Base-by-base conservation (phyloP, 116 monocot species). In the Trichopus zeylanicus region DNA sequence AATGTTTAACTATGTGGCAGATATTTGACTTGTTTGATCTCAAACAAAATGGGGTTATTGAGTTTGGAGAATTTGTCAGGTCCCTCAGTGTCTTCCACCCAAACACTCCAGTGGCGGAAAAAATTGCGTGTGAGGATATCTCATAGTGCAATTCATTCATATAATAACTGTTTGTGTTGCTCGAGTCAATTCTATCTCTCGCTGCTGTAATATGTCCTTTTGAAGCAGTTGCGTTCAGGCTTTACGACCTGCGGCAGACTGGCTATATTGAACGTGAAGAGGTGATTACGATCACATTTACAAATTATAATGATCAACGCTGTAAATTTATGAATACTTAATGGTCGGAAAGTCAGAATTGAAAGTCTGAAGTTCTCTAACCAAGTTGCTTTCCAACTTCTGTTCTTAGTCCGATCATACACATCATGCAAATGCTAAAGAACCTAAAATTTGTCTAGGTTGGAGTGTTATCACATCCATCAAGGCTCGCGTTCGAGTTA, bases 61-160 rank as follows among this genome's bases (percentile, higher is more conserved):
- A 95, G 31, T 95, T 95, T 63, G 90, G 77, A 55, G 90, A 90
- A 66, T 95, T 95, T 78, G 84, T 95, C 57, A 72, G 84, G 46
- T 90, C 95, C 15, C 78, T 95, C 6, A 87, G 71, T 56, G 49
- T 86, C 54, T 95, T 95, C 59, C 95, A 95, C 47, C 95, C 95
- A 27, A 59, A 84, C 54, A 61, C 95, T 8, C 59, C 78, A 11
- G 48, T 65, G 30, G 65, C 33, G 30, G 79, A 84, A 13, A 95
- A 95, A 64, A 74, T 81, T 59, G 68, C 67, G 62, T 95, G 95
- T 95, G 75, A 63, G 78, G 31, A 47, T 15, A 31, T 31, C 5
- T 56, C 7, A 4, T 26, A 18, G 23, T 29, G 26, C 35, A 37
- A 37, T 0, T 1, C n/a, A 6, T 27, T 11, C 5, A 27, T 37